Evolutionary conservation across 176 grass and related monocot species (phyloP).

Genomic region (Avena atlantica): DNA sequence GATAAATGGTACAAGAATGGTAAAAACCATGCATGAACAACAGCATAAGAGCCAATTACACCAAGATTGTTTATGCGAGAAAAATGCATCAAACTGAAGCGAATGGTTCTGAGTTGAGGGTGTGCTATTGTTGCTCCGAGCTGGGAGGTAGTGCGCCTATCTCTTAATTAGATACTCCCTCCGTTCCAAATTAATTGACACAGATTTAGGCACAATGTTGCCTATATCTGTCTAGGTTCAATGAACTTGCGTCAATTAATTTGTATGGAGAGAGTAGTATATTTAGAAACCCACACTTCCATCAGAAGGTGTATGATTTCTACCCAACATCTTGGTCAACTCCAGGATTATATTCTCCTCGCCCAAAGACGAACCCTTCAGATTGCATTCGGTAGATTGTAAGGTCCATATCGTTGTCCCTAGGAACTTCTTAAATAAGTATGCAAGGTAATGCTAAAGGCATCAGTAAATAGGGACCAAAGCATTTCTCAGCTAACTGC

Average conservation of each 20-base stretch:
- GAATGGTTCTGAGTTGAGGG: neutral
- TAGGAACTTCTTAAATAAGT: neutral
- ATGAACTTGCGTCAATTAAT: too few relatives aligned
- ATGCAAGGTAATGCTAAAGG: neutral
- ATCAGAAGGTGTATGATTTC: constrained; percentile 14
- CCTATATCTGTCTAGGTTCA: too few relatives aligned
- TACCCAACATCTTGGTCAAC: neutral
- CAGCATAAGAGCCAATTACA: neutral
- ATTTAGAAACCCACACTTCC: neutral
- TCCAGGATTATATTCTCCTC: neutral
- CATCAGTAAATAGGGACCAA: neutral
- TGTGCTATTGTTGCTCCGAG: neutral
- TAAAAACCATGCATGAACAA: neutral
- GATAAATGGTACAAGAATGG: neutral
- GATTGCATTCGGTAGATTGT: constrained; percentile 2
- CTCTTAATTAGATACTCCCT: neutral
- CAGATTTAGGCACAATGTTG: too few relatives aligned
- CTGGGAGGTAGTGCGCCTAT: neutral
- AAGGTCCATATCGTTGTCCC: neutral
- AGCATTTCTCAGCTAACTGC: neutral
- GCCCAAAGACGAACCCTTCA: neutral
- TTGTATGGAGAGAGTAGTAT: neutral
- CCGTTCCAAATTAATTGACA: too few relatives aligned
- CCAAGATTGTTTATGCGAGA: neutral
- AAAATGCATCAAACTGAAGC: neutral